Conservation (phyloP, 345 rosid species). For the Passiflora organensis region DNA sequence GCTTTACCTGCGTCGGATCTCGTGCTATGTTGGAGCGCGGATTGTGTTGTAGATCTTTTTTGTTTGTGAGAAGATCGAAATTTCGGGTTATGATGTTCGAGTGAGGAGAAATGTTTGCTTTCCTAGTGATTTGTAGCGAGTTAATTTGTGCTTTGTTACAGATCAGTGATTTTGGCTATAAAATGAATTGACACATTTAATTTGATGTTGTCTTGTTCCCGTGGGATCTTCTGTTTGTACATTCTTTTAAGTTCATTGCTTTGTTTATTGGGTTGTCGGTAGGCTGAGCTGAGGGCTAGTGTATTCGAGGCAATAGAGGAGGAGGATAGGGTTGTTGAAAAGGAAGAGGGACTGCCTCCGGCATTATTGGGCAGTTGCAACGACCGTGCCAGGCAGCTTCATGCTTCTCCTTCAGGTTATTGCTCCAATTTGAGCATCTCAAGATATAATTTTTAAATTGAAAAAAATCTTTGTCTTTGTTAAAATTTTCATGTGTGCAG, state of each 20-base stretch:
- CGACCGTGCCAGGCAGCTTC: slow-evolving; percentile 84
- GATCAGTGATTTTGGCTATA: no score
- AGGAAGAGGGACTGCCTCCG: slow-evolving; percentile 73
- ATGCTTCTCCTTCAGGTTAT: slow-evolving; percentile 90
- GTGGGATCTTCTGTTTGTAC: no score
- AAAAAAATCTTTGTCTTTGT: background rate
- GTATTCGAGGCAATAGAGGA: slow-evolving; percentile 98
- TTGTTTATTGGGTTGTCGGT: background rate
- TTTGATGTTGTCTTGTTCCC: no score
- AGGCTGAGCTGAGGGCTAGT: slow-evolving; percentile 98
- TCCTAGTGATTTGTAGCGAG: background rate
- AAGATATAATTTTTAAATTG: no score
- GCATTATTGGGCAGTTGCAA: slow-evolving; percentile 95
- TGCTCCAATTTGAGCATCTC: slow-evolving; percentile 2
- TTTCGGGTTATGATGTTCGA: no score
- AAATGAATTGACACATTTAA: no score
- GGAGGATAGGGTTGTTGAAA: slow-evolving; percentile 77
- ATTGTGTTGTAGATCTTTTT: no score
- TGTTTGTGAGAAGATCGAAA: no score
- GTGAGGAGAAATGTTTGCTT: background rate
- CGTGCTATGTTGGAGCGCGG: background rate
- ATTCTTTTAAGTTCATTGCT: background rate
- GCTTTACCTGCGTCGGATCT: slow-evolving; percentile 4
- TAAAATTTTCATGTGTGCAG: no score
- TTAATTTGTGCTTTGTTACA: no score